A percentile compares a stretch with the other conserved stretches of the same genome.
These are phyloP conservation scores for Trichomonascus vanleenenianus DNA, from an alignment of 805 yeast genomes.

Conservation along the genomic window DNA sequence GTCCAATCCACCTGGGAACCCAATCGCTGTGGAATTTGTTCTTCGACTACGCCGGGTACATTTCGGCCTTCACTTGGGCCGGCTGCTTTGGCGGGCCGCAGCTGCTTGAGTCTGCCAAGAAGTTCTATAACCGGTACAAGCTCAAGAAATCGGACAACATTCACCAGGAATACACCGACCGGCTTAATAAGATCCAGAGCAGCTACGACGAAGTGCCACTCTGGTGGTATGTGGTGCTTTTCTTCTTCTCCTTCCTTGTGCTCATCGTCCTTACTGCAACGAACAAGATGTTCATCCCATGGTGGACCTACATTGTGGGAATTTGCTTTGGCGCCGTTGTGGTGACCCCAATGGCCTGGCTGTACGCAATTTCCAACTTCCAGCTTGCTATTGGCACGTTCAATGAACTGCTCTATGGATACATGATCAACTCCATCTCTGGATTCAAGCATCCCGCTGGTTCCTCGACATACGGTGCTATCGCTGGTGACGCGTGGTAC, in stretches of 20 bases:
- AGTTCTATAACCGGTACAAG: slow-evolving; percentile 4
- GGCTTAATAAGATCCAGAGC: slow-evolving; percentile 9
- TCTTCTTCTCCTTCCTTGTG: slow-evolving; percentile 6
- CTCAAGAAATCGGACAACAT: neutral
- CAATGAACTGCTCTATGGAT: slow-evolving; percentile 9
- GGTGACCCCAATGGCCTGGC: slow-evolving; percentile 9
- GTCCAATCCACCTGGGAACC: slow-evolving; percentile 9
- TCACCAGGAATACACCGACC: slow-evolving; percentile 6
- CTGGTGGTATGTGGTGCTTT: slow-evolving; percentile 8
- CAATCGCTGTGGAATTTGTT: slow-evolving; percentile 12
- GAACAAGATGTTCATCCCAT: slow-evolving; percentile 7
- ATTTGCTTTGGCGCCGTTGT: slow-evolving; percentile 6
- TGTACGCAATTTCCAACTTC: slow-evolving; percentile 7
- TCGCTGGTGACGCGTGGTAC: slow-evolving; percentile 14
- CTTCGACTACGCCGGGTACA: slow-evolving; percentile 10
- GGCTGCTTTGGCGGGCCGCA: slow-evolving; percentile 7
- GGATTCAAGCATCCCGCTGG: slow-evolving; percentile 9
- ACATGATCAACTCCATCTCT: slow-evolving; percentile 5
- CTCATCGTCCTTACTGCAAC: slow-evolving; percentile 6
- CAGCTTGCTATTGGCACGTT: slow-evolving; percentile 10
- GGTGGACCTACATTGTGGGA: slow-evolving; percentile 10
- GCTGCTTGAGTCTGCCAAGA: slow-evolving; percentile 4
- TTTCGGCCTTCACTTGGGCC: slow-evolving; percentile 9
- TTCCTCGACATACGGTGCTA: slow-evolving; percentile 5
- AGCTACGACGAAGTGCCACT: slow-evolving; percentile 5